Percentiles rank a stretch among this genome's conserved stretches.
Evolutionary conservation across 176 grass and related monocot genomes (phyloP).

Genomic region (Cenchrus americanus): DNA sequence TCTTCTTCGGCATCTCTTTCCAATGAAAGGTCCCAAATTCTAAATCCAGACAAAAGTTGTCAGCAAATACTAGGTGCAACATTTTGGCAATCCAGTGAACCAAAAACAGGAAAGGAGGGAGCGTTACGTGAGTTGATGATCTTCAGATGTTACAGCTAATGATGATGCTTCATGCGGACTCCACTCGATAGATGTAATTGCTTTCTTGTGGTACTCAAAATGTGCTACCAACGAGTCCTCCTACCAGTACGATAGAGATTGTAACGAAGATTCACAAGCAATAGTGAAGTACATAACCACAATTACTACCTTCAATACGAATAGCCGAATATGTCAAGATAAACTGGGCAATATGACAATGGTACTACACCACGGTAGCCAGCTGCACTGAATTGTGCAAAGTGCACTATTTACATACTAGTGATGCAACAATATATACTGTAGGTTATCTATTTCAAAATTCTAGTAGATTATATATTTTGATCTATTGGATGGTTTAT

Average conservation of each 20-base stretch:
- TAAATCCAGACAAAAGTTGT: slow-evolving; percentile 15
- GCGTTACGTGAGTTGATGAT: slow-evolving; percentile 85
- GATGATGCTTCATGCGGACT: slow-evolving; percentile 90
- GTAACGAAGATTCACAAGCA: background rate
- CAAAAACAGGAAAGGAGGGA: background rate
- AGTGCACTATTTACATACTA: background rate
- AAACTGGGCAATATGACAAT: background rate
- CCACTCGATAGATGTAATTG: slow-evolving; percentile 93
- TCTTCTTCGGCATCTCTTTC: slow-evolving; percentile 93
- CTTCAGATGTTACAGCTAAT: slow-evolving; percentile 81
- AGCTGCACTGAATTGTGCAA: background rate
- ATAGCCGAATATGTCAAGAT: background rate
- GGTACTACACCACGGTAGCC: background rate
- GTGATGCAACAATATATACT: background rate
- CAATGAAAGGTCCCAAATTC: slow-evolving; percentile 91
- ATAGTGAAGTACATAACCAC: background rate
- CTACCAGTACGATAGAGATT: slow-evolving; percentile 39
- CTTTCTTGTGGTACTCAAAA: slow-evolving; percentile 86
- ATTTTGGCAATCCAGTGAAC: background rate
- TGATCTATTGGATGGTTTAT: background rate
- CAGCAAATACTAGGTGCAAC: background rate
- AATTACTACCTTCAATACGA: background rate
- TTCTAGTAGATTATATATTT: background rate
- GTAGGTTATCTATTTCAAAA: background rate
- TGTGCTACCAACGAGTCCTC: slow-evolving; percentile 62